Percentiles rank a stretch among this genome's conserved stretches.
phyloP scores from a whole-genome alignment of 768 basidiomycete genomes.

The Mycena alexandri region DNA sequence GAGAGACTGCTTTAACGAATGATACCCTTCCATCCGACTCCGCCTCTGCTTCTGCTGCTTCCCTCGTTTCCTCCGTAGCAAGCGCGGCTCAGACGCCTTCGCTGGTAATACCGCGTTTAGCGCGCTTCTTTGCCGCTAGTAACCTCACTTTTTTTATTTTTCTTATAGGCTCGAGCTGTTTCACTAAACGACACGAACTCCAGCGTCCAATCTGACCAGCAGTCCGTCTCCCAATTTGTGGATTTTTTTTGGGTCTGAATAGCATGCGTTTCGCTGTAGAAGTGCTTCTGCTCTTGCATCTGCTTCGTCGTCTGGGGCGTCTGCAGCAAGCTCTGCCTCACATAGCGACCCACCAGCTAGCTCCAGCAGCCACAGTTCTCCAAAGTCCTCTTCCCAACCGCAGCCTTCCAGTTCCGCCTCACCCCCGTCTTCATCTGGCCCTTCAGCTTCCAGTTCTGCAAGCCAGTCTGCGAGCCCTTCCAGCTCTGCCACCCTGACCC shows the following conservation, averaged over 20 bases:
- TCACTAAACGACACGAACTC: neutral
- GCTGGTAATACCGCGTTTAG: slow-evolving; percentile 6
- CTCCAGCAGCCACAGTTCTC: slow-evolving; percentile 4
- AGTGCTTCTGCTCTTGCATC: neutral
- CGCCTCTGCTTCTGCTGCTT: neutral
- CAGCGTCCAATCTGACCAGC: neutral
- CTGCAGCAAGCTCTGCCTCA: neutral
- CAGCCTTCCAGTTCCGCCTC: slow-evolving; percentile 3
- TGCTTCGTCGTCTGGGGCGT: neutral
- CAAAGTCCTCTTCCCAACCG: neutral
- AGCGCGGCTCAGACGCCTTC: slow-evolving; percentile 9
- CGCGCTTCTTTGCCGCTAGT: neutral
- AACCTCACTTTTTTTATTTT: neutral
- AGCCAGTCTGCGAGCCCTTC: neutral
- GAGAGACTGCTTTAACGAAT: slow-evolving; percentile 7
- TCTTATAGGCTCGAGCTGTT: slow-evolving; percentile 1
- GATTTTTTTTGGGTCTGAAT: neutral
- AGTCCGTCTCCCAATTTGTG: slow-evolving; percentile 1
- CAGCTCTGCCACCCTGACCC: neutral
- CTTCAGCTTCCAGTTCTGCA: slow-evolving; percentile 14
- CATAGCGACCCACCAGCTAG: neutral
- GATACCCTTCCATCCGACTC: neutral
- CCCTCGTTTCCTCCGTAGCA: neutral
- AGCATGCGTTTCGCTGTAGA: neutral
- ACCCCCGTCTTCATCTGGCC: slow-evolving; percentile 5